Base-by-base conservation (phyloP, 257 asterid genomes). In the Haberlea rhodopensis region DNA sequence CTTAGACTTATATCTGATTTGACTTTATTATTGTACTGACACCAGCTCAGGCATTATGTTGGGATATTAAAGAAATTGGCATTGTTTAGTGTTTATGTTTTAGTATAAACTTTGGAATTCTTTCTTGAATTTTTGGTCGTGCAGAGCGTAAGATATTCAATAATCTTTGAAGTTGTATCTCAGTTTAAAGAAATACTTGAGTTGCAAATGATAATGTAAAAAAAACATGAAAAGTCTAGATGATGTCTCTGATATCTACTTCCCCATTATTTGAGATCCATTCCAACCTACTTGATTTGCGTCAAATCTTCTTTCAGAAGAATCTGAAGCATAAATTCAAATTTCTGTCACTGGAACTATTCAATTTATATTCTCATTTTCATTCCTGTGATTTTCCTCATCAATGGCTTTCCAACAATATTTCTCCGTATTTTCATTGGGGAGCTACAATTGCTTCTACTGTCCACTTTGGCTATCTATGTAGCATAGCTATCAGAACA, bases 1-100 rank as follows among this genome's bases (percentile, higher is more conserved):
- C 26, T 64, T 49, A 43, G 70, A 61, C 54, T 29, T 70, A 15
- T 31, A 46, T 79, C 62, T 53, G 28, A 45, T 31, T 60, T 62
- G 63, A 68, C 60, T 19, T 57, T 57, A 22, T 61, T 51, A 6
- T 57, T 61, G 22, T 25, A 46, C 67, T 63, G 20, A 25, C 7
- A 51, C 40, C 29, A 55, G 57, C 66, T 43, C 19, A 16, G 67
- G 24, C 37, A 15, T 29, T 53, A 18, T 57, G 55, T 65, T 56
- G 29, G 59, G 28, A 20, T 32, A 32, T 51, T 5, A 59, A 20
- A 4, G 19, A 18, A 25, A 60, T 20, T 37, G 5, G 6, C 51
- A 15, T 43, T 13, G 19, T 43, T 16, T 43, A 43, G 8, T 43
- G 19, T 37, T 11, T 37, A 9, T 37, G 16, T 43, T 43, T 40